Conservation (phyloP, 805 yeast genomes). For the Sporopachydermia lactativora region DNA sequence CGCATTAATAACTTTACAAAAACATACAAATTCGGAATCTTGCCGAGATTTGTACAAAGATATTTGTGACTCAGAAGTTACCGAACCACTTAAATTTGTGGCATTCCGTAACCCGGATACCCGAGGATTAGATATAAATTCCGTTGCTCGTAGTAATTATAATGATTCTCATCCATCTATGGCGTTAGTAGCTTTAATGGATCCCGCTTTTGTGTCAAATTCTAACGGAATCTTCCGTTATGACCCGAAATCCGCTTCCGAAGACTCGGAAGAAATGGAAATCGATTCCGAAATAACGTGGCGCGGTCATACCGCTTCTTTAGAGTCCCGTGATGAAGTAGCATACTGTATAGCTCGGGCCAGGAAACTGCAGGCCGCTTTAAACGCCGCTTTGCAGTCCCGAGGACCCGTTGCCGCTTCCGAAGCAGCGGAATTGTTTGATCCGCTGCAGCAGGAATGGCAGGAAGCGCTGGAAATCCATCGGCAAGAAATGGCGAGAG, state of each 20-base stretch:
- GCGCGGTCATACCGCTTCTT: slow-evolving; percentile 46
- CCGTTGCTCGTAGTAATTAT: slow-evolving; percentile 3
- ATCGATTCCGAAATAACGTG: slow-evolving; percentile 28
- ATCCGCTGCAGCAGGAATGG: slow-evolving; percentile 47
- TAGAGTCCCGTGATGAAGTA: slow-evolving; percentile 54
- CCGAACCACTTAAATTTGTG: slow-evolving; percentile 49
- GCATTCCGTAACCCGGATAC: slow-evolving; percentile 4
- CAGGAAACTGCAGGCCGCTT: slow-evolving; percentile 16
- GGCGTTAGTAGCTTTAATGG: slow-evolving; percentile 24
- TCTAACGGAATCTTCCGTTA: background rate
- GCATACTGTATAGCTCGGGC: slow-evolving; percentile 42
- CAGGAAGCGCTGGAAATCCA: slow-evolving; percentile 54
- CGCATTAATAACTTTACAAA: slow-evolving; percentile 19
- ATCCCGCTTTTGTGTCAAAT: slow-evolving; percentile 6
- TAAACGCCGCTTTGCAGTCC: slow-evolving; percentile 5
- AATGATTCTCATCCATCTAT: slow-evolving; percentile 21
- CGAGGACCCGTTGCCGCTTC: slow-evolving; percentile 4
- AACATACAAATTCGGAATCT: slow-evolving; percentile 12
- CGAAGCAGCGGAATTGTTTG: slow-evolving; percentile 32
- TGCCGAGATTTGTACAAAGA: slow-evolving; percentile 31
- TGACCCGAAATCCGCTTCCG: background rate
- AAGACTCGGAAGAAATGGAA: slow-evolving; percentile 10
- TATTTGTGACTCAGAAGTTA: slow-evolving; percentile 41
- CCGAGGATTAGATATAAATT: background rate
- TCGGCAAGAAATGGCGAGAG: slow-evolving; percentile 35